Evolutionary conservation across 371 early-diverging fungal genomes (phyloP).

Genomic region (Rhizomucor miehei): DNA sequence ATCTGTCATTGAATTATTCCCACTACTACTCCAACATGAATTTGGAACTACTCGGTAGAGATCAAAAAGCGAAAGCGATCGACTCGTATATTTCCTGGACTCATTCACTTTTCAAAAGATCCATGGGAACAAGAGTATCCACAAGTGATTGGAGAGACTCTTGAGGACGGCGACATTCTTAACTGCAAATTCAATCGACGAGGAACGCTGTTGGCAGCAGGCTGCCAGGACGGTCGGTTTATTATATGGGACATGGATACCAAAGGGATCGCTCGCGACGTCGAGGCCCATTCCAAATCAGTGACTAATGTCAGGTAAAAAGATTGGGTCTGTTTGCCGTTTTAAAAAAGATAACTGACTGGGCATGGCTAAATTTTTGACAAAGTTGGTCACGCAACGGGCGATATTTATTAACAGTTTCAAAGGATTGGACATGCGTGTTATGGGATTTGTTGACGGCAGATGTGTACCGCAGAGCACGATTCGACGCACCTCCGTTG

Average conservation of each 20-base stretch:
- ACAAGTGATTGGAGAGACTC: conserved; percentile 71
- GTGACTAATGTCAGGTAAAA: conserved; percentile 75
- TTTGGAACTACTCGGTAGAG: conserved; percentile 39
- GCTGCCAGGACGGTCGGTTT: conserved; percentile 78
- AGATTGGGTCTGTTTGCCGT: too few relatives aligned
- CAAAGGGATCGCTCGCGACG: conserved; percentile 65
- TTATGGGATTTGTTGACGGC: conserved; percentile 80
- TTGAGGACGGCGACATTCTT: conserved; percentile 73
- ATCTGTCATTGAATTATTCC: too few relatives aligned
- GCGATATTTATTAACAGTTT: conserved; percentile 63
- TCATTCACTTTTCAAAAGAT: conserved; percentile 40
- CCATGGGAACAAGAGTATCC: conserved; percentile 88
- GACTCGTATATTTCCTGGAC: neutral
- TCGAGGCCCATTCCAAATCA: conserved; percentile 70
- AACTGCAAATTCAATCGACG: conserved; percentile 67
- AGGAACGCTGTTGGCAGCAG: conserved; percentile 79
- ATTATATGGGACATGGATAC: conserved; percentile 90
- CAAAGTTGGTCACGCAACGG: conserved; percentile 78
- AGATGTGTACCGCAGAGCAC: conserved; percentile 46
- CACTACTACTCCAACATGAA: conserved; percentile 24
- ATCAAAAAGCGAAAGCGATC: neutral
- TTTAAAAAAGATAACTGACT: neutral
- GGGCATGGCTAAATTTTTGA: neutral
- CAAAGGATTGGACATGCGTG: conserved; percentile 82
- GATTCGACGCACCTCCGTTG: conserved; percentile 65